These are phyloP conservation scores for Sphagnum magellanicum DNA, from an alignment of 228 moss, liverwort and hornwort genomes.

Conservation along the genomic window DNA sequence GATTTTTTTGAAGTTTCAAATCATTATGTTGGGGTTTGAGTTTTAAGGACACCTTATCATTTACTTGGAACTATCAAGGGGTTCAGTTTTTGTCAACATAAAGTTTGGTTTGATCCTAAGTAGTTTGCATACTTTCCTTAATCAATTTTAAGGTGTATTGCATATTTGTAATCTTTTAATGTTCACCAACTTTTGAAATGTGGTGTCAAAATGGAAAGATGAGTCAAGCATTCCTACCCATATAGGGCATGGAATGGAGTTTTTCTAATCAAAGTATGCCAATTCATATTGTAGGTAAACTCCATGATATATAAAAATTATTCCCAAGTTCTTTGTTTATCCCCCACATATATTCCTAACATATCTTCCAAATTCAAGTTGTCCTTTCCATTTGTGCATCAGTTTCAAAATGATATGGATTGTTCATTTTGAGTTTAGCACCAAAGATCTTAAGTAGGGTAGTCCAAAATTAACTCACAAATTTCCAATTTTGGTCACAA, in stretches of 20 bases:
- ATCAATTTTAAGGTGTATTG: neutral
- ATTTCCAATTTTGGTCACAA: neutral
- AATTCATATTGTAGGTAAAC: neutral
- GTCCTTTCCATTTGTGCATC: neutral
- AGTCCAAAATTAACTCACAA: neutral
- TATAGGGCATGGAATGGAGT: neutral
- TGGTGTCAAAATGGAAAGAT: neutral
- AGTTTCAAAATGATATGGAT: neutral
- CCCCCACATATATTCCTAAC: neutral
- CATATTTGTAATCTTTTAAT: neutral
- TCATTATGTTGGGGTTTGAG: neutral
- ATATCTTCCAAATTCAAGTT: neutral
- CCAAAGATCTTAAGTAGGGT: neutral
- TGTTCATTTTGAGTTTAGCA: neutral
- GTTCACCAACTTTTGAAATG: neutral
- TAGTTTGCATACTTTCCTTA: neutral
- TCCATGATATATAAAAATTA: neutral
- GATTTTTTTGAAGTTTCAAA: neutral
- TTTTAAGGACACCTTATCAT: neutral
- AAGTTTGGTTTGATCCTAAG: neutral
- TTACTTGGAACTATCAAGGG: neutral
- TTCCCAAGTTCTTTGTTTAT: neutral
- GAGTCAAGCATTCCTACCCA: neutral
- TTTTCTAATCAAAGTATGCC: neutral
- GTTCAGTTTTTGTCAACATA: neutral